phyloP scores from a whole-genome alignment of 2,329 filamentous ascomycete species.

The Helotiales sp. region DNA sequence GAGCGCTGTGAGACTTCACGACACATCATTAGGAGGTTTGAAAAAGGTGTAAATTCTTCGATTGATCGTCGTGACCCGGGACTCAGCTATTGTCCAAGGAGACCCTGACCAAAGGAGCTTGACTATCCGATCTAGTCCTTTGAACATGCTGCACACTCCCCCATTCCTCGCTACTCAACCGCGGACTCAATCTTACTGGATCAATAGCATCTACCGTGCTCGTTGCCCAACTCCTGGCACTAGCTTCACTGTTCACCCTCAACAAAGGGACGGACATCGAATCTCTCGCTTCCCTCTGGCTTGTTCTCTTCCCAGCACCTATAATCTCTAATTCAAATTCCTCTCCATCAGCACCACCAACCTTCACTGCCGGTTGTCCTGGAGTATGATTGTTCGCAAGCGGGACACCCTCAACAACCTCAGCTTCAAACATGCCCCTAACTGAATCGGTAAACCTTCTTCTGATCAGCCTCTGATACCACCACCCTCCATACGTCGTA shows the following conservation, averaged over 20 bases:
- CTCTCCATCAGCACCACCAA: neutral
- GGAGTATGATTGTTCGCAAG: neutral
- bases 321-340: neutral
- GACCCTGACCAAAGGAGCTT: neutral
- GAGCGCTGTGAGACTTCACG: too few relatives aligned
- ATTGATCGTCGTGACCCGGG: too few relatives aligned
- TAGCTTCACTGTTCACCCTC: neutral
- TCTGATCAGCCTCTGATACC: slow-evolving; percentile 16
- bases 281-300: neutral
- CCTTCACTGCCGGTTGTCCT: neutral
- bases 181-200: neutral
- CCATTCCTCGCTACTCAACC: neutral
- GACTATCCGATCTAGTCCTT: neutral
- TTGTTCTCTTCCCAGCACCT: neutral
- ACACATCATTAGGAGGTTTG: too few relatives aligned
- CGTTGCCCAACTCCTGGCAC: neutral
- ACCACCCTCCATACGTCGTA: slow-evolving; percentile 17
- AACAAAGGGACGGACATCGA: neutral
- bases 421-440: slow-evolving; percentile 10
- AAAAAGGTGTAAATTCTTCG: too few relatives aligned
- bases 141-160: neutral
- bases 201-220: neutral
- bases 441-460: slow-evolving; percentile 12
- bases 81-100: neutral
- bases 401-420: neutral